A percentile compares a stretch with the other conserved stretches of the same genome.
phyloP scores from a whole-genome alignment of 805 yeast genomes.

The Saccharomycopsis guyanensis region DNA sequence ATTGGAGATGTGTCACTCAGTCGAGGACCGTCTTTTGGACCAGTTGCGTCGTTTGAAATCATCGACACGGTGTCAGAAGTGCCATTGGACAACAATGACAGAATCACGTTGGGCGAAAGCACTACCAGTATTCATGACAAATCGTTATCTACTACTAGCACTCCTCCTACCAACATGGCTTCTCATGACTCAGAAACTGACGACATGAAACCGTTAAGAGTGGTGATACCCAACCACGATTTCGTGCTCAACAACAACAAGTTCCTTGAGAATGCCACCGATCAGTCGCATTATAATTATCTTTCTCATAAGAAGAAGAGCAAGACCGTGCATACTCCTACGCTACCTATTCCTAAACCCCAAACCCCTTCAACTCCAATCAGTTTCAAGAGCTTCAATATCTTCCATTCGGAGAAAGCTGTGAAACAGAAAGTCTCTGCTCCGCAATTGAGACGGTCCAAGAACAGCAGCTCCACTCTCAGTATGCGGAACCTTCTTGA shows the following conservation, averaged over 20 bases:
- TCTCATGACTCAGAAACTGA: background rate
- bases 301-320: background rate
- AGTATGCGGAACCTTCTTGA: background rate
- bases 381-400: slow-evolving; percentile 5
- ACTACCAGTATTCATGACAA: background rate
- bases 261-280: slow-evolving; percentile 18
- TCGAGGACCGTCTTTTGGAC: background rate
- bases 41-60: background rate
- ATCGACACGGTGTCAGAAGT: background rate
- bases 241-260: slow-evolving; percentile 17
- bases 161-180: background rate
- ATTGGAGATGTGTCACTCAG: background rate
- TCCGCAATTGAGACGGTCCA: background rate
- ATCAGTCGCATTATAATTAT: slow-evolving; percentile 9
- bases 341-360: slow-evolving; percentile 2
- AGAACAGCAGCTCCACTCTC: background rate
- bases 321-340: background rate
- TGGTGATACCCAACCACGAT: slow-evolving; percentile 7
- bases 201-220: background rate
- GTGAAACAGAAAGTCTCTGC: slow-evolving; percentile 1
- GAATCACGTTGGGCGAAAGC: background rate
- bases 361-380: slow-evolving; percentile 8
- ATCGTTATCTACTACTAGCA: background rate
- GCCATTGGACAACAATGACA: background rate
- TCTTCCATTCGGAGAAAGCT: background rate